Base-by-base conservation (phyloP, 2,329 filamentous ascomycete genomes). In the Metarhizium album region DNA sequence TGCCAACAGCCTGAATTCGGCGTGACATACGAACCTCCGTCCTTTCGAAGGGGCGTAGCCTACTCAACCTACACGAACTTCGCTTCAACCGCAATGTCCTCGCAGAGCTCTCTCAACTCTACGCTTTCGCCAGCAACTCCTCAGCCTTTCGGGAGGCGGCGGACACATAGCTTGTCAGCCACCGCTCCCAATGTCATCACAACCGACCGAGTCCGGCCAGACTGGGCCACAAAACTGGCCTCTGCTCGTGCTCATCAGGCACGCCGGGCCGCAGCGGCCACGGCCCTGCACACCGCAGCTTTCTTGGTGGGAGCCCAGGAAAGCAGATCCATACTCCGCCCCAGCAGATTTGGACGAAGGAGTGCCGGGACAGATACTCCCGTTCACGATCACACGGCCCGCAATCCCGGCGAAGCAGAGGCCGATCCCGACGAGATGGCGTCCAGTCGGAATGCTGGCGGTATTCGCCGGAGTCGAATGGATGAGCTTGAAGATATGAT, bases 401-500 rank as follows among this genome's bases (percentile, higher is more conserved):
- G 45, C 8, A 49, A 23, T 16, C 27, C 8, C 8, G 60, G 57
- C 22, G 55, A 43, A 14, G 31, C 49, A 9, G 64, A 67, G 2
- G 53, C 54, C 1, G 63, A 66, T 20, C 43, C 54, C 16, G 53
- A 51, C 9, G 61, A 59, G 29, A 54, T 58, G 35, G 54, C 53
- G 4, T 18, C 40, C 5, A 3, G 55, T 60, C 16, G 54, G 58
- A 0, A 48, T 37, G 47, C 56, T 2, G 58, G 59, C 9, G 59
- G 58, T 14, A 60, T 60, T 50, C 60, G 73, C 52, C 67, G 74
- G 45, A 65, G 63, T 51, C 77, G 88, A 29, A 81, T 94, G 63
- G 88, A 94, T 22, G 90, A 97, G 58, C 76, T 97, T 0, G 93
- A 98, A 64, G 91, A 95, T 46, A 87, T 98, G 74, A 98, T 98